Base-by-base conservation (phyloP, 148 eudicot genomes). In the Diospyros kaki region DNA sequence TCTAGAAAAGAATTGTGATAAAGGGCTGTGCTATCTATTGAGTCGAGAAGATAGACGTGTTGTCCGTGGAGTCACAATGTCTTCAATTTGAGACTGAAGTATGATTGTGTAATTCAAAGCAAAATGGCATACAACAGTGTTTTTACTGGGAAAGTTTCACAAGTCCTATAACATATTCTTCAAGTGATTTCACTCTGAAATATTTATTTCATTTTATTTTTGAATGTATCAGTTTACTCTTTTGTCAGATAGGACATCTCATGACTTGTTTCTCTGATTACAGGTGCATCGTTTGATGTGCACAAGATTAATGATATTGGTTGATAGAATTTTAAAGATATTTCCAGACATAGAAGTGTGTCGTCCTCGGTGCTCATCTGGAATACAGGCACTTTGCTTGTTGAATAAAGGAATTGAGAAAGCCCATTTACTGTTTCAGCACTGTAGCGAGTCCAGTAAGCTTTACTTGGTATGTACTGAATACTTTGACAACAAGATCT, bases 281-380 rank as follows among this genome's bases (percentile, higher is more conserved):
- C 89, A 94, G 98, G 97, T 90, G 77, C 98, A 94, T 84, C 82
- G 75, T 74, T 84, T 63, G 59, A 88, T 94, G 87, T 94, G 97
- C 82, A 85, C 81, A 73, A 81, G 83, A 68, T 80, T 91, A 69
- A 64, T 83, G 64, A 74, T 63, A 45, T 73, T 88, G 83, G 84
- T 91, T 64, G 84, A 76, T 56, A 81, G 76, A 73, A 76, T 91
- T 73, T 78, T 82, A 54, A 84, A 71, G 54, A 80, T 91, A 67
- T 63, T 85, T 76, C 89, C 90, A 52, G 87, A 81, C 62, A 88
- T 91, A 68, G 98, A 94, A 86, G 95, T 88, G 63, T 90, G 88
- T 67, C 84, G 85, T 12, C 98, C 98, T 66, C 83, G 91, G 9
- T 88, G 90, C 80, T 76, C 89, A 7, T 73, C 85, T n/a, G 98